A percentile compares a stretch with the other conserved stretches of the same genome.
Conservation (phyloP, 2,329 filamentous ascomycete species). For the Pseudogymnoascus sp. region DNA sequence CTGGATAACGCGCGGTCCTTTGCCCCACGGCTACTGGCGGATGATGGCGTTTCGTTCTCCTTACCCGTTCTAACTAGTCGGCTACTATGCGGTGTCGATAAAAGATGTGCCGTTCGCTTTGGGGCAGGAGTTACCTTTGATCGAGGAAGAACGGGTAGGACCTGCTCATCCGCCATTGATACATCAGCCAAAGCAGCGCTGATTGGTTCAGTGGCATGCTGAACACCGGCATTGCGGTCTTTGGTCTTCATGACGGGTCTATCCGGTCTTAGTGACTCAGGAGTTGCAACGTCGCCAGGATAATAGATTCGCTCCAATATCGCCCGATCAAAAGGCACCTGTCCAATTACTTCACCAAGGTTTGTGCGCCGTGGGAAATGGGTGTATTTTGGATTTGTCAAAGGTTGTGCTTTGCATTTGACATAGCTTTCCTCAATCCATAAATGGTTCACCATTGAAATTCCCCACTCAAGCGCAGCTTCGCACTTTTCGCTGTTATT, state of each 20-base stretch:
- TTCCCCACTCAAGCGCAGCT: constrained; percentile 85
- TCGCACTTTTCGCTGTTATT: constrained; percentile 85
- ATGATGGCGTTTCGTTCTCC: constrained; percentile 75
- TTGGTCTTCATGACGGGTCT: constrained; percentile 38
- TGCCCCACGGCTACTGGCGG: constrained; percentile 72
- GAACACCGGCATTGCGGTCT: constrained; percentile 26
- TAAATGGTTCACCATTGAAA: constrained; percentile 84
- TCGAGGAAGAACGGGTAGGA: neutral
- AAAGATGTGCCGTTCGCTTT: neutral
- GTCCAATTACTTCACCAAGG: constrained; percentile 83
- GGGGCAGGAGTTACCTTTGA: neutral
- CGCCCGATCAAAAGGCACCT: constrained; percentile 66
- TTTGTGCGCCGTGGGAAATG: constrained; percentile 87
- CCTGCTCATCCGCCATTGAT: neutral
- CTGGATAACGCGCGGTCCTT: constrained; percentile 75
- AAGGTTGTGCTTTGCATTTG: constrained; percentile 65
- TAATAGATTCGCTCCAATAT: constrained; percentile 59
- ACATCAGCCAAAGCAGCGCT: constrained; percentile 1
- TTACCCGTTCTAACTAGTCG: constrained; percentile 53
- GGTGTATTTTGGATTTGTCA: constrained; percentile 67
- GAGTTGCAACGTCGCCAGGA: constrained; percentile 33
- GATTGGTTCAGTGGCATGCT: neutral
- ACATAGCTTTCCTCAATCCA: constrained; percentile 98
- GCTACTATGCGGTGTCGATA: constrained; percentile 43
- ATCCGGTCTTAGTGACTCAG: constrained; percentile 32